A percentile compares a stretch with the other conserved stretches of the same genome.
These are phyloP conservation scores for Hypoxylon sp. DNA, from an alignment of 2,329 filamentous ascomycete species.

Conservation along the genomic window DNA sequence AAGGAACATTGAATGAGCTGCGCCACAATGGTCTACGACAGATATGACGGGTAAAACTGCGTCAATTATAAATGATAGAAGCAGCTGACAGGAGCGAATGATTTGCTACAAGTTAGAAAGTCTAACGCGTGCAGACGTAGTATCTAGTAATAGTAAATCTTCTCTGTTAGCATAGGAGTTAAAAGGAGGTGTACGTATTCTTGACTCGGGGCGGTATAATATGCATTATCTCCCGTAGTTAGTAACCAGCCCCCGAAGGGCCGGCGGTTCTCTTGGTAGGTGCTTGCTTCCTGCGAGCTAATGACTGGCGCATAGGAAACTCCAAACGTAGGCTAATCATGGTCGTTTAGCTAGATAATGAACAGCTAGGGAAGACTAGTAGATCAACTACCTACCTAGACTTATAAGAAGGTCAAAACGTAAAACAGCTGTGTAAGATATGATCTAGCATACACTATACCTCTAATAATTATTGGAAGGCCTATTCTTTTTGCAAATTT, in stretches of 20 bases:
- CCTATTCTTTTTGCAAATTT: too few relatives aligned
- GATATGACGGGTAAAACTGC: background rate
- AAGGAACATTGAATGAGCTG: background rate
- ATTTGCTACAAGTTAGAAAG: too few relatives aligned
- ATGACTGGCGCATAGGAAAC: background rate
- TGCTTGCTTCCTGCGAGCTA: background rate
- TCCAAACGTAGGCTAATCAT: conserved; percentile 3
- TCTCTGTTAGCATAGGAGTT: background rate
- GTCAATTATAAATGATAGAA: too few relatives aligned
- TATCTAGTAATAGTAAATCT: background rate
- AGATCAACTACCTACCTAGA: too few relatives aligned
- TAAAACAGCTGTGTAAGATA: too few relatives aligned
- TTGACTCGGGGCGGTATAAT: background rate
- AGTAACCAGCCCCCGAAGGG: too few relatives aligned
- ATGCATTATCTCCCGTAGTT: background rate
- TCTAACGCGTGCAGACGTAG: background rate
- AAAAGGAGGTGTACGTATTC: background rate
- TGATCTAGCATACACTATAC: too few relatives aligned
- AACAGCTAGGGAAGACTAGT: too few relatives aligned
- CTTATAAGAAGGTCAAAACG: too few relatives aligned
- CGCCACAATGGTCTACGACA: background rate
- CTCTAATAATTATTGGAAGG: too few relatives aligned
- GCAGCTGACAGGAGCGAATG: too few relatives aligned
- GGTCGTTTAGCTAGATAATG: background rate
- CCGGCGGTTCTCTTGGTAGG: too few relatives aligned